These are phyloP conservation scores for Podospora pseudopauciseta DNA, from an alignment of 495 filamentous ascomycete genomes.

Conservation along the genomic window DNA sequence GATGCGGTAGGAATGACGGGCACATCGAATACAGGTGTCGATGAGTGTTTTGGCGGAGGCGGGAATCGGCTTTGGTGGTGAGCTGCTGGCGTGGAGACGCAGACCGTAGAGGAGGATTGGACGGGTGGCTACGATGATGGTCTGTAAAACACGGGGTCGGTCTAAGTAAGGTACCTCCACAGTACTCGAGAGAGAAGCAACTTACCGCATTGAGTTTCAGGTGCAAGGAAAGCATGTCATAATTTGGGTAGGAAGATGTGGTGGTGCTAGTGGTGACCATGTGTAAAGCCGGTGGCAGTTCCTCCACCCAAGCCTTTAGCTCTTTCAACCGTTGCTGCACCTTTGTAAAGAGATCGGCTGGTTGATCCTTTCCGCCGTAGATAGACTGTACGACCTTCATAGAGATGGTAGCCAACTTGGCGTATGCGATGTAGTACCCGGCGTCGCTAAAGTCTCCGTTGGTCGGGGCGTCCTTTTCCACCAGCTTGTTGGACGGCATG, in stretches of 20 bases:
- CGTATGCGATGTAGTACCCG: slow-evolving; percentile 1
- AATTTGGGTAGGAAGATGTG: slow-evolving; percentile 9
- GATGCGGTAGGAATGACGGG: slow-evolving; percentile 9
- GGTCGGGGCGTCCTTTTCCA: not conserved
- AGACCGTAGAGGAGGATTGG: slow-evolving; percentile 12
- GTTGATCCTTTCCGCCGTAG: slow-evolving; percentile 11
- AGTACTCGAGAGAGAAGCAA: not conserved
- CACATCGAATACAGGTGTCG: slow-evolving; percentile 9
- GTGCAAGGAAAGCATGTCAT: slow-evolving; percentile 8
- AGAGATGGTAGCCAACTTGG: slow-evolving; percentile 5
- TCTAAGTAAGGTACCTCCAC: not conserved
- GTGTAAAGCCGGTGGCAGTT: slow-evolving; percentile 5
- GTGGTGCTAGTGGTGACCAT: not conserved
- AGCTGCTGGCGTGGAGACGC: not conserved
- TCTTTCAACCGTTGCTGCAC: slow-evolving; percentile 13
- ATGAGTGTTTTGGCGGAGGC: slow-evolving; percentile 4
- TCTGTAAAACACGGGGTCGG: not conserved
- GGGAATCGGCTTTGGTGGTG: not conserved
- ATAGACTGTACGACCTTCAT: slow-evolving; percentile 12
- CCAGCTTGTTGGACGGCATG: not conserved
- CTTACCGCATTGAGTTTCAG: slow-evolving; percentile 3
- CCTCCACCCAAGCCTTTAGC: slow-evolving; percentile 11
- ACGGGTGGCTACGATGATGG: slow-evolving; percentile 9
- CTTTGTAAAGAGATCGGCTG: slow-evolving; percentile 3
- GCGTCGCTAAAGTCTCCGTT: not conserved